Conservation (phyloP, 371 early-diverging fungal species). For the Syncephalastrum sp. region DNA sequence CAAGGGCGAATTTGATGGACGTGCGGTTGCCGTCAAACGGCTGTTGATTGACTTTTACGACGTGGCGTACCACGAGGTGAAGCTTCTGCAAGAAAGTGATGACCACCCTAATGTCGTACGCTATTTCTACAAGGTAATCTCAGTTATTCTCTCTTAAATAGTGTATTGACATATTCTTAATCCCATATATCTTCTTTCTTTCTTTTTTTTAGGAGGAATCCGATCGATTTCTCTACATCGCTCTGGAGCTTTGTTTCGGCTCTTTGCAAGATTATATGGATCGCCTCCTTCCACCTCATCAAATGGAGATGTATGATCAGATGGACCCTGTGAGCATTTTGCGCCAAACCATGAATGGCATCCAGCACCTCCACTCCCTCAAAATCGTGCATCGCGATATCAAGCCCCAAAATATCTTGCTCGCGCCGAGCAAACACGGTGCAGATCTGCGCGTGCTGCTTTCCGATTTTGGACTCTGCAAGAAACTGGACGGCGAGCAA, state of each 20-base stretch:
- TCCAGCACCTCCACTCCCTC: constrained; percentile 86
- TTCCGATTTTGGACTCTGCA: constrained; percentile 97
- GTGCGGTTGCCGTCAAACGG: constrained; percentile 93
- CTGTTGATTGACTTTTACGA: constrained; percentile 92
- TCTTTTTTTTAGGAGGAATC: constrained; percentile 63
- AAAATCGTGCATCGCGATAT: constrained; percentile 97
- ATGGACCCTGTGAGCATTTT: constrained; percentile 57
- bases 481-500: constrained; percentile 91
- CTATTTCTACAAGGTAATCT: constrained; percentile 78
- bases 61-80: constrained; percentile 91
- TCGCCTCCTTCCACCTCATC: constrained; percentile 28
- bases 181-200: too few relatives aligned
- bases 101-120: constrained; percentile 95
- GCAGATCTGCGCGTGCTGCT: constrained; percentile 74
- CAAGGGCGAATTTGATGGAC: constrained; percentile 87
- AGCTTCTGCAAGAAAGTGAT: constrained; percentile 88
- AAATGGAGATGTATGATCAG: constrained; percentile 30
- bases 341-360: constrained; percentile 78
- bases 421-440: constrained; percentile 60
- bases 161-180: too few relatives aligned
- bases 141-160: neutral
- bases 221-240: constrained; percentile 93
- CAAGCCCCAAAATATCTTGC: constrained; percentile 90
- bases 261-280: constrained; percentile 69
- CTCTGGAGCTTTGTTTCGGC: constrained; percentile 86